phyloP scores from a whole-genome alignment of 768 basidiomycete species.

The Jaapia argillacea region DNA sequence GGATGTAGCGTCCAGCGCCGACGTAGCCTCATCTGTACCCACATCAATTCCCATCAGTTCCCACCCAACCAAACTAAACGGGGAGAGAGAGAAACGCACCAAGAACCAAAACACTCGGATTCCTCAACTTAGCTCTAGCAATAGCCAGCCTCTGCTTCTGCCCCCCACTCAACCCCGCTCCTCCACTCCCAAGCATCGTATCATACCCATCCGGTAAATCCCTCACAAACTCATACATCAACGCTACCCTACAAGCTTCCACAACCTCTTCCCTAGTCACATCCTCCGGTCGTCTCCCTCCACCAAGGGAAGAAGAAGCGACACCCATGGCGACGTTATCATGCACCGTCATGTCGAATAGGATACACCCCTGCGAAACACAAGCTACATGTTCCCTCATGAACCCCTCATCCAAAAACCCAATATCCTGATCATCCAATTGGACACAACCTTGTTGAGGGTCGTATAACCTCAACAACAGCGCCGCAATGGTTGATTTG shows the following conservation, averaged over 20 bases:
- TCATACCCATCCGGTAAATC: conserved; percentile 88
- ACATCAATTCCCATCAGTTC: conserved; percentile 4
- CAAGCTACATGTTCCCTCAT: conserved; percentile 60
- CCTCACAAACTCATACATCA: conserved; percentile 80
- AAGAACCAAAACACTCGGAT: conserved; percentile 85
- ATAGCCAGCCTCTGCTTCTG: conserved; percentile 88
- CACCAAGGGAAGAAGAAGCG: conserved; percentile 35
- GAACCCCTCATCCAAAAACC: conserved; percentile 64
- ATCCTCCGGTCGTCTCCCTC: conserved; percentile 30
- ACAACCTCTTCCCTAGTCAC: conserved; percentile 64
- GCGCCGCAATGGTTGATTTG: conserved; percentile 61
- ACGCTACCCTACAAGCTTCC: conserved; percentile 71
- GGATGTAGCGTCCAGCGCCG: conserved; percentile 78
- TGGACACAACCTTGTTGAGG: conserved; percentile 55
- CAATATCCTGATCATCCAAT: conserved; percentile 76
- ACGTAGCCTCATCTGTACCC: conserved; percentile 76
- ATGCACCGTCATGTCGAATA: conserved; percentile 73
- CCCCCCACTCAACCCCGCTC: conserved; percentile 78
- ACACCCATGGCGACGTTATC: conserved; percentile 82
- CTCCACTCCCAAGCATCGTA: conserved; percentile 65
- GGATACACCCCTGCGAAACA: conserved; percentile 70
- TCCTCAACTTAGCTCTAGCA: conserved; percentile 74
- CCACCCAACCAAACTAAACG: background rate
- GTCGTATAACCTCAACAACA: conserved; percentile 65
- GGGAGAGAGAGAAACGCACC: too few species aligned